Evolutionary conservation across 176 grass and related monocot genomes (phyloP).

Genomic region (Eleusine indica): DNA sequence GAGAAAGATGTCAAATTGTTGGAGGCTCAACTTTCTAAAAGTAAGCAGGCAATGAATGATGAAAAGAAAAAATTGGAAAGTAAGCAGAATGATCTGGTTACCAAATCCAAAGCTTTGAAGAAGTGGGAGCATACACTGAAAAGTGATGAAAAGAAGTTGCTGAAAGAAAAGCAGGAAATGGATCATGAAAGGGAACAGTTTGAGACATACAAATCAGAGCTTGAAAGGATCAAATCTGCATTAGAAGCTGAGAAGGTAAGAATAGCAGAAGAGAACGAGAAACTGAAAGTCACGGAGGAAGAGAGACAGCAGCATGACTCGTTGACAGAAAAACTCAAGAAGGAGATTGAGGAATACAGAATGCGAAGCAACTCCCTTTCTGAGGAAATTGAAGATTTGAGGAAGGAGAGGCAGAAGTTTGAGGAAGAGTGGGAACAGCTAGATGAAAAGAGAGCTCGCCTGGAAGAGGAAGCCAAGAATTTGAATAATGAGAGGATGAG

Average conservation of each 20-base stretch:
- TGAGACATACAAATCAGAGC: constrained; percentile 53
- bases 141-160: constrained; percentile 56
- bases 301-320: constrained; percentile 73
- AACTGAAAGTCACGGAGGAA: constrained; percentile 68
- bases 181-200: constrained; percentile 46
- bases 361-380: constrained; percentile 69
- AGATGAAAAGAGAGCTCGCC: constrained; percentile 73
- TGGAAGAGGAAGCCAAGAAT: constrained; percentile 62
- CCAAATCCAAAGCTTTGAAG: constrained; percentile 74
- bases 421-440: constrained; percentile 95
- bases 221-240: constrained; percentile 60
- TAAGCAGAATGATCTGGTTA: constrained; percentile 71
- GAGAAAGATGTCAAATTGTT: constrained; percentile 60
- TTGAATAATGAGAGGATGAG: constrained; percentile 64
- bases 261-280: constrained; percentile 68
- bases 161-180: constrained; percentile 62
- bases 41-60: constrained; percentile 62
- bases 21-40: constrained; percentile 66
- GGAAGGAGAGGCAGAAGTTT: constrained; percentile 76
- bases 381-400: constrained; percentile 81
- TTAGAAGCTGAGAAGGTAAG: constrained; percentile 70
- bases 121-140: constrained; percentile 75
- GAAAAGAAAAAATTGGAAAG: constrained; percentile 62
- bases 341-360: constrained; percentile 90
- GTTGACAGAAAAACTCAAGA: constrained; percentile 67